These are phyloP conservation scores for Alnus glutinosa DNA, from an alignment of 306 rosid species.

Conservation along the genomic window DNA sequence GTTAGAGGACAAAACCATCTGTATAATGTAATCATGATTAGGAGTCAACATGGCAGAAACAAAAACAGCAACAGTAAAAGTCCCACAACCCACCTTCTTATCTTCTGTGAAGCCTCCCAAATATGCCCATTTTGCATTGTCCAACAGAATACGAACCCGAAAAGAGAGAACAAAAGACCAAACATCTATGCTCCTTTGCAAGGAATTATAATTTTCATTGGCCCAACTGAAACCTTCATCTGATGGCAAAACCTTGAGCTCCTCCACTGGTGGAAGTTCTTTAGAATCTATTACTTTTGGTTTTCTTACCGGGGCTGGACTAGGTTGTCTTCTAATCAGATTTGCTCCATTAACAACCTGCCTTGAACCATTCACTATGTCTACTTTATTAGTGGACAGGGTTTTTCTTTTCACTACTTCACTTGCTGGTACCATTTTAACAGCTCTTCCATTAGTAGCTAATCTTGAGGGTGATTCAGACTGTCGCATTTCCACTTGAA, in stretches of 20 bases:
- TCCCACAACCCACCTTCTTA: constrained; percentile 61
- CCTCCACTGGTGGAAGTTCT: constrained; percentile 73
- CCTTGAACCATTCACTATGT: constrained; percentile 56
- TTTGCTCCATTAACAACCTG: constrained; percentile 59
- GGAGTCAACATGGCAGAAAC: neutral
- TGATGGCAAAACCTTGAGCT: constrained; percentile 77
- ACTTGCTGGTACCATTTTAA: constrained; percentile 78
- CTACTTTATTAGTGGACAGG: constrained; percentile 38
- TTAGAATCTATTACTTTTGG: constrained; percentile 33
- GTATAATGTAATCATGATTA: neutral
- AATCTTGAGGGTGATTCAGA: constrained; percentile 54
- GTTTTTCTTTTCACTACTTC: constrained; percentile 56
- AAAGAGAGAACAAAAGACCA: constrained; percentile 89
- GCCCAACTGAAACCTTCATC: constrained; percentile 97
- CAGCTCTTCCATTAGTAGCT: constrained; percentile 67
- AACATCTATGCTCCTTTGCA: constrained; percentile 83
- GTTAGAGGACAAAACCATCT: constrained; percentile 4
- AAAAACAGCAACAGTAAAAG: neutral
- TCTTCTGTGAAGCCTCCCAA: constrained; percentile 83
- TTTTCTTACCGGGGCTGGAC: constrained; percentile 43
- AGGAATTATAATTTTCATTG: constrained; percentile 79
- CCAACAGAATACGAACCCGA: constrained; percentile 73
- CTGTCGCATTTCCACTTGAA: constrained; percentile 58
- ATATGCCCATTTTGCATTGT: constrained; percentile 89
- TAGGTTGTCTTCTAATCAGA: constrained; percentile 44